Evolutionary conservation across 139 green algal species (phyloP).

Genomic region (Chlamydomonas sp.): DNA sequence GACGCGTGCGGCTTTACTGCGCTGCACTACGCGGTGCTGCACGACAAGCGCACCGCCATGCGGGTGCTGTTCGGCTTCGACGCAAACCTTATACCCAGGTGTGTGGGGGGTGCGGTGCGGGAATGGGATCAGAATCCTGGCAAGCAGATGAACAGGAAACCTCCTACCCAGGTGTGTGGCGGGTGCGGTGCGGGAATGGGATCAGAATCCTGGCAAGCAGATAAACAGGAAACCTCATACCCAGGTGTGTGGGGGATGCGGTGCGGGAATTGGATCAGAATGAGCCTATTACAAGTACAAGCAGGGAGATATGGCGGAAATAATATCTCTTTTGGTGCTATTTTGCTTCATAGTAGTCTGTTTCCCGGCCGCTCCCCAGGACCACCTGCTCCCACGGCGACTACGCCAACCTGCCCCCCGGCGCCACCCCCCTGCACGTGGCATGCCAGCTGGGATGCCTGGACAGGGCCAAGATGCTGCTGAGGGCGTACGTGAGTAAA

Average conservation of each 20-base stretch:
- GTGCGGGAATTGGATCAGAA: background rate
- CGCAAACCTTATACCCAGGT: conserved; percentile 41
- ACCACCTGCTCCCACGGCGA: background rate
- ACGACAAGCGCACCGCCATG: conserved; percentile 3
- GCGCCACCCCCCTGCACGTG: conserved; percentile 48
- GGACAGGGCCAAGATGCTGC: conserved; percentile 36
- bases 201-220: background rate
- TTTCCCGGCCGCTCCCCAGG: background rate
- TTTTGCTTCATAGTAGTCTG: background rate
- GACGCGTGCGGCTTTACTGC: conserved; percentile 37
- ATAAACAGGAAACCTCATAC: conserved; percentile 34
- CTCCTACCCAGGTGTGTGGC: conserved; percentile 14
- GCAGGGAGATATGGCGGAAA: too few relatives aligned
- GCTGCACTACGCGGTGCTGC: conserved; percentile 40
- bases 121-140: background rate
- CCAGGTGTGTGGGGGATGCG: background rate
- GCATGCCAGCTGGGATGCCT: conserved; percentile 36
- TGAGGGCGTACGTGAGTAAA: conserved; percentile 45
- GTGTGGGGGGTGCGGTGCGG: background rate
- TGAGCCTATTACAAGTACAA: background rate
- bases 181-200: background rate
- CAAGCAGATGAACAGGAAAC: conserved; percentile 1
- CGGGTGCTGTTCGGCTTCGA: conserved; percentile 30
- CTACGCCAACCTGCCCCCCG: conserved; percentile 24
- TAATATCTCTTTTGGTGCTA: background rate